phyloP scores from a whole-genome alignment of 2,329 filamentous ascomycete species.

The Exophiala sp. region DNA sequence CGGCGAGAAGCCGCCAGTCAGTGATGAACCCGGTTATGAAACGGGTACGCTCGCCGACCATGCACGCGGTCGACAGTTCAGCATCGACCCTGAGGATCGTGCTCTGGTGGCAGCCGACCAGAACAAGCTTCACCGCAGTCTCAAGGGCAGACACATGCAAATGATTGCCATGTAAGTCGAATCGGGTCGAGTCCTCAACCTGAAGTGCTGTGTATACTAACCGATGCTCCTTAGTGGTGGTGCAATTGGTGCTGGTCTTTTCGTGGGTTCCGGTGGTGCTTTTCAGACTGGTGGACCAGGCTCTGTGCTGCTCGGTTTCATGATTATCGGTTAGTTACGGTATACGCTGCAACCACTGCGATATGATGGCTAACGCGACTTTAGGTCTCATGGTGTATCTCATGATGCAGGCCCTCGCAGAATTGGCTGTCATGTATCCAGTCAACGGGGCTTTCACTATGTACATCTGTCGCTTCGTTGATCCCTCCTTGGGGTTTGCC shows the following conservation, averaged over 20 bases:
- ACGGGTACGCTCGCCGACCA: constrained; percentile 7
- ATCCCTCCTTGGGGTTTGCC: constrained; percentile 42
- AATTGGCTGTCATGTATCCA: constrained; percentile 76
- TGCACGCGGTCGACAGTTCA: constrained; percentile 28
- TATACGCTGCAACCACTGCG: constrained; percentile 40
- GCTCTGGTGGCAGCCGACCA: constrained; percentile 16
- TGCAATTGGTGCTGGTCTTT: constrained; percentile 36
- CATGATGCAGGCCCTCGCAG: constrained; percentile 53
- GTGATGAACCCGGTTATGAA: constrained; percentile 3
- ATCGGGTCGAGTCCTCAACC: constrained; percentile 1
- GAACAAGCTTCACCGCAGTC: constrained; percentile 22
- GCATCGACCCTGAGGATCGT: constrained; percentile 20
- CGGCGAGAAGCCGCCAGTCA: constrained; percentile 15
- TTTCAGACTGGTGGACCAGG: constrained; percentile 36
- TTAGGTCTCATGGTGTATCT: constrained; percentile 48
- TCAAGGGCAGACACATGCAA: constrained; percentile 29
- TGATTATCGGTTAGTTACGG: constrained; percentile 55
- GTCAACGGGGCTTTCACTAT: constrained; percentile 64
- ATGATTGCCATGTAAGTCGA: constrained; percentile 25
- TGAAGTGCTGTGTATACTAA: not conserved
- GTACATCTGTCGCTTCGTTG: constrained; percentile 60
- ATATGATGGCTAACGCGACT: constrained; percentile 9
- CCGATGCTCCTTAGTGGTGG: constrained; percentile 25
- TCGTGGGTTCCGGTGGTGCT: constrained; percentile 36
- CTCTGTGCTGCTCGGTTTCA: constrained; percentile 40